Conservation (phyloP, 352 stramenopile species). For the Phytophthora megakarya region DNA sequence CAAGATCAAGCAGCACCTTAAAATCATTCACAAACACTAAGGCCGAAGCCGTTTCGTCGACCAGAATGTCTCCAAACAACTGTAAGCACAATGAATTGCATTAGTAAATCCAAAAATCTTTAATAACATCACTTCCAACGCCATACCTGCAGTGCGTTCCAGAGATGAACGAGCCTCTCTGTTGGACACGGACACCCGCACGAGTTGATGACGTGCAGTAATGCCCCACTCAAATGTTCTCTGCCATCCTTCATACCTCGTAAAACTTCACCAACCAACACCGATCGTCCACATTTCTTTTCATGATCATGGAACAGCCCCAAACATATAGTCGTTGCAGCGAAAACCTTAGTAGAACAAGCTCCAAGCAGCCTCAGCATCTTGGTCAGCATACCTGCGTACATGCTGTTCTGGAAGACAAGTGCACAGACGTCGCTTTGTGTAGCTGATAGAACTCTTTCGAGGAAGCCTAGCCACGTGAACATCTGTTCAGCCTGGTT, state of each 20-base stretch:
- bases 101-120: background rate
- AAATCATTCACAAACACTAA: conserved; percentile 79
- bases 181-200: conserved; percentile 68
- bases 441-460: conserved; percentile 53
- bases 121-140: background rate
- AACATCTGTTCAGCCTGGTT: conserved; percentile 56
- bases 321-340: conserved; percentile 61
- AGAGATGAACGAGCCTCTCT: conserved; percentile 45
- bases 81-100: conserved; percentile 23
- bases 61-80: conserved; percentile 65
- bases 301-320: conserved; percentile 65
- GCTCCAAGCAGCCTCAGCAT: conserved; percentile 59
- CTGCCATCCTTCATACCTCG: conserved; percentile 53
- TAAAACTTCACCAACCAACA: conserved; percentile 63
- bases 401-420: conserved; percentile 58
- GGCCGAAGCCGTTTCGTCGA: conserved; percentile 43
- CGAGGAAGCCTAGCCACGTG: conserved; percentile 67
- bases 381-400: conserved; percentile 63
- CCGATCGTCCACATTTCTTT: conserved; percentile 26
- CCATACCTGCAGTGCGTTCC: conserved; percentile 58
- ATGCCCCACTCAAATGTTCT: conserved; percentile 63
- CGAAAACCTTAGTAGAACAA: conserved; percentile 73
- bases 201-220: conserved; percentile 84
- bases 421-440: conserved; percentile 42
- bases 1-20: conserved; percentile 71